phyloP scores from a whole-genome alignment of 257 asterid genomes.

The Nicotiana tabacum region DNA sequence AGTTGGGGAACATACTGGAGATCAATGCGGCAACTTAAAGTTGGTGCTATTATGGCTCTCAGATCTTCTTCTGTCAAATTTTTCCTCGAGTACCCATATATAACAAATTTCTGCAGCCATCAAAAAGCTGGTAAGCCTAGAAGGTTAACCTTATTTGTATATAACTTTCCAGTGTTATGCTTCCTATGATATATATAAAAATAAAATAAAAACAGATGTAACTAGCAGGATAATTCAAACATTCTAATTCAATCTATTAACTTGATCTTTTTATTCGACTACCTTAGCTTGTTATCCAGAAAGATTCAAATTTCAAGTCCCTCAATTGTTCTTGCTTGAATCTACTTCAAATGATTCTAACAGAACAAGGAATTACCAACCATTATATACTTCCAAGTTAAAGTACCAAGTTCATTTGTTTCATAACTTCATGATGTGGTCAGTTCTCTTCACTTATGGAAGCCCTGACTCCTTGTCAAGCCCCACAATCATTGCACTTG shows the following conservation, averaged over 20 bases:
- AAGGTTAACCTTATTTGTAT: background rate
- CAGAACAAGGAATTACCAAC: background rate
- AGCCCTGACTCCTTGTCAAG: background rate
- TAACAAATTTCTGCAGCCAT: conserved; percentile 32
- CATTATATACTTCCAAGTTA: background rate
- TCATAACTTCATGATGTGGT: background rate
- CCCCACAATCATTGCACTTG: background rate
- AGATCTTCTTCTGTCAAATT: conserved; percentile 34
- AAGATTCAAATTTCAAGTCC: background rate
- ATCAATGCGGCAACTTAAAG: conserved; percentile 47
- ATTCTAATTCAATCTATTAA: background rate
- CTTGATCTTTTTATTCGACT: background rate
- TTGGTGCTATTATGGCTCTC: conserved; percentile 44
- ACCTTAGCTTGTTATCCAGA: background rate
- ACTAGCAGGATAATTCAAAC: background rate
- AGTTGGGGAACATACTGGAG: conserved; percentile 32
- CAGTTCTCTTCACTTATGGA: background rate
- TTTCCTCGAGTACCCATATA: conserved; percentile 46
- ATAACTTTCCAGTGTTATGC: background rate
- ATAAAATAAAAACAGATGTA: background rate
- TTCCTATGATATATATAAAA: background rate
- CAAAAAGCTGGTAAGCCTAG: conserved; percentile 10
- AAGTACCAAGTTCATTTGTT: background rate
- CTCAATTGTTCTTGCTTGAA: background rate
- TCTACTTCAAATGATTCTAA: background rate